Percentiles rank a stretch among this genome's conserved stretches.
Conservation (phyloP, 352 stramenopile species). For the Phytophthora boehmeriae region DNA sequence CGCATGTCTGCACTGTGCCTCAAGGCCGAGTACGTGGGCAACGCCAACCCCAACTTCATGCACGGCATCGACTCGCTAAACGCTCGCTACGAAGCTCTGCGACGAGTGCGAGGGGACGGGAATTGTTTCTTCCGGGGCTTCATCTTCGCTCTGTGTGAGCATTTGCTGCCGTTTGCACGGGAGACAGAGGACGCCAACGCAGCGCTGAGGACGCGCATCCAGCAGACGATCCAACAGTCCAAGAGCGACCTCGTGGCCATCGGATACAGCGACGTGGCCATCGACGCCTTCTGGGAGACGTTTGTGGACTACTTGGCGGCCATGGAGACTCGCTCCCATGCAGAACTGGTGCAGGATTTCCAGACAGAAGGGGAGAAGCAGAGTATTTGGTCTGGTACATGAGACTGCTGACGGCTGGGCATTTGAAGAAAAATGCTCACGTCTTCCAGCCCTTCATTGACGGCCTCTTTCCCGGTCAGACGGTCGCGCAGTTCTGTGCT, state of each 20-base stretch:
- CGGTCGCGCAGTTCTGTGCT: constrained; percentile 86
- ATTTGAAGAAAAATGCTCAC: constrained; percentile 89
- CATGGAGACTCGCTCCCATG: constrained; percentile 78
- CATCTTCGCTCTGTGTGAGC: constrained; percentile 89
- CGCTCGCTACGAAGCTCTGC: constrained; percentile 71
- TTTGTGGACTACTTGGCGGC: constrained; percentile 89
- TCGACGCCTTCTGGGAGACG: constrained; percentile 94
- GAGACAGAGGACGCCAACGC: constrained; percentile 26
- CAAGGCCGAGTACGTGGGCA: constrained; percentile 75
- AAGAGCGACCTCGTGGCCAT: constrained; percentile 78
- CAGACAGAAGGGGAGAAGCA: constrained; percentile 86
- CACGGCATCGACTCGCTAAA: constrained; percentile 70
- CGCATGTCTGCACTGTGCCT: constrained; percentile 61
- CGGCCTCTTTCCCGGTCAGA: constrained; percentile 75
- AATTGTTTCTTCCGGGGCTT: constrained; percentile 94
- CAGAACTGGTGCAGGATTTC: constrained; percentile 78
- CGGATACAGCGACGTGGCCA: constrained; percentile 92
- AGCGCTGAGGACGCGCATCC: constrained; percentile 44
- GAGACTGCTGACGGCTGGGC: constrained; percentile 79
- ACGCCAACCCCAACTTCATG: constrained; percentile 77
- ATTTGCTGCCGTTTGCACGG: constrained; percentile 46
- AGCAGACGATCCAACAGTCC: constrained; percentile 67
- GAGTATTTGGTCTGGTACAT: constrained; percentile 93
- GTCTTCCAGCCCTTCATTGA: constrained; percentile 92
- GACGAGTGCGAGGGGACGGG: constrained; percentile 87